Percentiles rank a stretch among this genome's conserved stretches.
Evolutionary conservation across 2,329 filamentous ascomycete species (phyloP).

Genomic region (Cordyceps farinosa): DNA sequence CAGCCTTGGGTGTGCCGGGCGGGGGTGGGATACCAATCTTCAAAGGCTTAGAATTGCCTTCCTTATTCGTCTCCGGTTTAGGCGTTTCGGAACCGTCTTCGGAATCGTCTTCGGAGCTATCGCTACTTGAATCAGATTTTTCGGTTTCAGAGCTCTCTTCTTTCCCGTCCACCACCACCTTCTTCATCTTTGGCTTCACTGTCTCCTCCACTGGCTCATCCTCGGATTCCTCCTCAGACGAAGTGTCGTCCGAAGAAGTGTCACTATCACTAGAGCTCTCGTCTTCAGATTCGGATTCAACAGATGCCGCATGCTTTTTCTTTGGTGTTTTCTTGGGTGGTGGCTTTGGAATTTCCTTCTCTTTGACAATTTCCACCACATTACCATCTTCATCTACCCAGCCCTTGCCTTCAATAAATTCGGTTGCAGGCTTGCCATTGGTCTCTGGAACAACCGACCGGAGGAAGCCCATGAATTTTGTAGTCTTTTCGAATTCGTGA

Average conservation of each 20-base stretch:
- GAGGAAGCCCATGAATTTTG: slow-evolving; percentile 78
- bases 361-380: slow-evolving; percentile 59
- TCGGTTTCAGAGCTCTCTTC: slow-evolving; percentile 21
- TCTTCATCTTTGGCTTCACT: slow-evolving; percentile 19
- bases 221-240: slow-evolving; percentile 19
- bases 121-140: slow-evolving; percentile 21
- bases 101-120: slow-evolving; percentile 24
- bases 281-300: slow-evolving; percentile 25
- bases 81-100: slow-evolving; percentile 13
- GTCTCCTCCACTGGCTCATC: slow-evolving; percentile 21
- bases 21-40: slow-evolving; percentile 54
- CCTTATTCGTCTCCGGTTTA: slow-evolving; percentile 27
- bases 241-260: slow-evolving; percentile 30
- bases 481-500: slow-evolving; percentile 86
- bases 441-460: slow-evolving; percentile 44
- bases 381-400: slow-evolving; percentile 81
- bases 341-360: slow-evolving; percentile 35
- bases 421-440: slow-evolving; percentile 40
- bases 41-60: slow-evolving; percentile 46
- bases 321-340: slow-evolving; percentile 25
- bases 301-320: slow-evolving; percentile 22
- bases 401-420: slow-evolving; percentile 79
- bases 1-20: slow-evolving; percentile 45
- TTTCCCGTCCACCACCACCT: slow-evolving; percentile 24
- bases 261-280: slow-evolving; percentile 41